Base-by-base conservation (phyloP, 73 alveolate genomes). In the Urostyla sp. region DNA sequence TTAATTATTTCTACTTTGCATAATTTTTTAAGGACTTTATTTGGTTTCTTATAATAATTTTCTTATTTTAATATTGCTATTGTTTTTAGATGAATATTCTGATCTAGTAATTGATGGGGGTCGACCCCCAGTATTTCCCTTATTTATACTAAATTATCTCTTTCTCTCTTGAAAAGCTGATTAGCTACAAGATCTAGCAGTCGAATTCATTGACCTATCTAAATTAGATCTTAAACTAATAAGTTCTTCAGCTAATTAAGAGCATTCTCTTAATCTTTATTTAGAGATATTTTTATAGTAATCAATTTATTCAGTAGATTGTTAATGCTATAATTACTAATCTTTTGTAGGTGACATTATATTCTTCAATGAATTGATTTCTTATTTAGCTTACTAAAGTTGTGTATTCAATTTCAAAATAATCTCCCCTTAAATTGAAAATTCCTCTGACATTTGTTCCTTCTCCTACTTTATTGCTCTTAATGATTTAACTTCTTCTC, bases 261-360 rank as follows among this genome's bases (percentile, higher is more conserved):
- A 66, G 28, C 80, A 66, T 66, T 66, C 80, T 45, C 28, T 66
- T 66, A 66, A 43, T 27, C 44, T 59, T 48, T 66, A 66, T 13
- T 66, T 43, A 37, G 80, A 66, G 30, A 66, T 2, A 28, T 40
- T 66, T 44, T 66, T 66, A 44, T 66, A 66, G 66, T 8, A 66
- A 44, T 15, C 18, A 15, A 45, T 28, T 44, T 66, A 48, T 3
- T 66, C 80, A 6, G 53, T 59, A 35, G 6, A 32, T 28, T 6
- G 8, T 4, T 59, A 11, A 15, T 40, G 51, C 23, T 50, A 50
- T 5, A 50, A 7, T 50, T 7, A 7, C 23, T 13, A 6, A 50
- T 16, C 23, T 50, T 18, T 8, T 6, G 6, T 8, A 32, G 16
- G 10, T 50, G 28, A 50, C 35, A 11, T 55, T 55, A 55, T 20